Base-by-base conservation (phyloP, 352 stramenopile species). In the Phytophthora aleatoria region DNA sequence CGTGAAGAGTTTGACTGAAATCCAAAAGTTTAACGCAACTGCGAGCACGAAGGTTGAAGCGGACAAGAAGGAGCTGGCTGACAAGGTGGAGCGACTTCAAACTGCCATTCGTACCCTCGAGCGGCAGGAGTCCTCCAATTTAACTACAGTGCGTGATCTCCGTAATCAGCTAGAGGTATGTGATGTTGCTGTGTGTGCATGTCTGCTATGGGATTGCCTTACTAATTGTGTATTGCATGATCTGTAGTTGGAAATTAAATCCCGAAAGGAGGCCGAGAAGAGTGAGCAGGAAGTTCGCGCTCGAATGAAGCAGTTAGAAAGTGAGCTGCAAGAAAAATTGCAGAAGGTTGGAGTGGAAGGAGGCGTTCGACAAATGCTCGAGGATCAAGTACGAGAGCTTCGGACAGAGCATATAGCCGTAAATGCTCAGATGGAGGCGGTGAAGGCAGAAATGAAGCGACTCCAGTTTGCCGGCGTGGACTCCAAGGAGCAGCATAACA, bases 371-470 rank as follows among this genome's bases (percentile, higher is more conserved):
- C 73, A 91, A 55, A 86, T 91, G 72, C 68, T 92, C 1, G 82
- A 94, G 53, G 76, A 67, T 16, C 86, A 94, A 69, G 76, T 83
- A 31, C 75, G 81, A 8, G 83, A 94, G 61, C 66, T 92, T 20
- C 79, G 83, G 10, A 91, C 73, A 48, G 86, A 94, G 45, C 81
- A 87, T 48, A 69, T 91, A 24, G 86, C 86, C 50, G 81, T 89
- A n/a, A 91, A 91, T 61, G 86, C 86, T 24, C 83, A 94, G 33
- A 81, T 90, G 61, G 79, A 94, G 65, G 86, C 86, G 36, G 70
- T 92, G 1, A 82, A 87, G 42, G 71, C 79, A 30, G 86, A 94
- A 59, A 88, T 90, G 73, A 88, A 87, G 65, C 70, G 69, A 28
- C 59, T 88, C 20, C 66, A 79, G 24, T 62, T 43, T 31, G 66